Evolutionary conservation across 2,329 filamentous ascomycete genomes (phyloP), one percentile per base, ranked within the genome.

Genomic region (Ceratocystis huliohia): DNA sequence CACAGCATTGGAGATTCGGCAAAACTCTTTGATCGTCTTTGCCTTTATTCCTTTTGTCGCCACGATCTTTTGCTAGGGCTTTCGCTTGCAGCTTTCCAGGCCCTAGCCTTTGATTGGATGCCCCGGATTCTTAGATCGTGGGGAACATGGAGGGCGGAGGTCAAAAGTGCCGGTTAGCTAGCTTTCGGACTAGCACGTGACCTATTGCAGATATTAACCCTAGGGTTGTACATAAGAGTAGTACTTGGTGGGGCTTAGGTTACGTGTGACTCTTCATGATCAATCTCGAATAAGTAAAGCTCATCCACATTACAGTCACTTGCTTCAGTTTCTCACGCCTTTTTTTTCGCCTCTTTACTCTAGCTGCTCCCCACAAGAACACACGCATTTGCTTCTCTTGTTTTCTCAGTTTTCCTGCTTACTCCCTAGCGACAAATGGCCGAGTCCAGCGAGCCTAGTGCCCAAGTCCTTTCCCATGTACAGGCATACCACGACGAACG

Each of bases 401-500:
- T 64, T 64, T 28, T 45, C 13, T 48, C 5, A n/a, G 15, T 30
- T 8, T 13, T 25, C n/a, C 28, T 28, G 20, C 20, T 15, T 25
- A 8, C 61, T 6, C 10, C 44, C 5, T 13, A 5, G n/a, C 33
- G 25, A 41, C 65, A 66, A 53, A 64, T 64, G 53, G 30, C 61
- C n/a, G 33, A 53, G 20, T 17, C 69, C 22, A 65, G 64, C 22
- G 63, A 62, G 7, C 68, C 70, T 10, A 70, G 70, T 67, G 59
- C 69, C 15, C 65, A 64, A n/a, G 69, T 66, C 44, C 68, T 70
- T 45, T 59, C 70, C 15, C 70, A 71, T 67, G 62, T 71, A 44
- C 10, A 63, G 44, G 46, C 67, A 62, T 71, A 71, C 65, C 70
- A 71, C 66, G 44, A 61, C 17, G 69, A 70, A n/a, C 69, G 70